Percentiles rank a stretch among this genome's conserved stretches.
phyloP scores from a whole-genome alignment of 176 grass and related monocot species.

The Saccharum officinarum region DNA sequence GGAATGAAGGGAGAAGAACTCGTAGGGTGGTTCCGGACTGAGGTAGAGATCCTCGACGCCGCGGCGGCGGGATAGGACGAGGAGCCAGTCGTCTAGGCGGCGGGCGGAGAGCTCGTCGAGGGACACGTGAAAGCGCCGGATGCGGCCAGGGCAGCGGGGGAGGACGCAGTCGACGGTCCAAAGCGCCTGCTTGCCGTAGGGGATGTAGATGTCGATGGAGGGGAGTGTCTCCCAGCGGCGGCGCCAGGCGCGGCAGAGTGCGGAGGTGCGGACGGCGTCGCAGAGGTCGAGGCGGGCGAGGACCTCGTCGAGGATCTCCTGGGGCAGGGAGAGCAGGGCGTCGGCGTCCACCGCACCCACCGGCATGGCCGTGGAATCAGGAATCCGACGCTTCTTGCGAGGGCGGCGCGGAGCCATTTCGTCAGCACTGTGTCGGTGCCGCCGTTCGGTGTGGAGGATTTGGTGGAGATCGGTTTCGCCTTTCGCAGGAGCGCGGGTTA shows the following conservation, averaged over 20 bases:
- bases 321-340: conserved; percentile 7
- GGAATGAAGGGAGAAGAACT: neutral
- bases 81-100: conserved; percentile 21
- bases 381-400: neutral
- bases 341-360: neutral
- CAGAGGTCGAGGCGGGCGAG: conserved; percentile 25
- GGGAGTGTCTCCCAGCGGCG: conserved; percentile 31
- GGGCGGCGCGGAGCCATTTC: neutral
- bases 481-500: neutral
- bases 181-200: neutral
- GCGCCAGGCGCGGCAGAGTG: conserved; percentile 39
- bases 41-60: conserved; percentile 13
- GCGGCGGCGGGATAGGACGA: conserved; percentile 20
- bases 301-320: conserved; percentile 10
- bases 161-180: conserved; percentile 5
- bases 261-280: conserved; percentile 32
- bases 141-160: conserved; percentile 5
- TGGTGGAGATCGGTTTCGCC: neutral
- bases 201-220: neutral
- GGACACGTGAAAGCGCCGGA: neutral
- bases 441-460: neutral
- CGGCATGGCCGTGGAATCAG: neutral
- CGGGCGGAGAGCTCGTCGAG: neutral
- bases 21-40: neutral
- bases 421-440: neutral